Conservation (phyloP, 139 green algal species). For the Micromonas commoda region DNA sequence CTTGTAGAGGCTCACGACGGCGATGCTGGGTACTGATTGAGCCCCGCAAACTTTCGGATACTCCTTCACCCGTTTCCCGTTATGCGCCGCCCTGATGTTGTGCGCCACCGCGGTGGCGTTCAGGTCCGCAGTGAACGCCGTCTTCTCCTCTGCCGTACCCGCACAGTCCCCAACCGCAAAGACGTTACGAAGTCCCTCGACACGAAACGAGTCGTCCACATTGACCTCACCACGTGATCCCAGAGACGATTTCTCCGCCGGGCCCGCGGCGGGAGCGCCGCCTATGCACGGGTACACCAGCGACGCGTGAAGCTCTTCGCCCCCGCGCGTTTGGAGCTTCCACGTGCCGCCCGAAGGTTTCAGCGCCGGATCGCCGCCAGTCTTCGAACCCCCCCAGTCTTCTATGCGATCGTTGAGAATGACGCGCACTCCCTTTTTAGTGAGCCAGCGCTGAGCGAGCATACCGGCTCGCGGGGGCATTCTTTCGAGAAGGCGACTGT, state of each 20-base stretch:
- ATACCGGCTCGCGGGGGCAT: conserved; percentile 19
- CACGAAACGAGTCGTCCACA: neutral
- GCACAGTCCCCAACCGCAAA: conserved; percentile 7
- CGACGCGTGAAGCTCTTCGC: neutral
- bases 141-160: conserved; percentile 3
- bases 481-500: conserved; percentile 25
- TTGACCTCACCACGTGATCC: neutral
- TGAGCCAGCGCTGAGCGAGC: neutral
- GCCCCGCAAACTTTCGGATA: neutral
- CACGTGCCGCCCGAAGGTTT: neutral
- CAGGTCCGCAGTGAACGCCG: conserved; percentile 8
- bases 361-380: neutral
- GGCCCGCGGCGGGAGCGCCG: neutral
- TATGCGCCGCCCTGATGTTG: neutral
- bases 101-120: neutral
- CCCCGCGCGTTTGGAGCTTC: neutral
- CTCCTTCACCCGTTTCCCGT: neutral
- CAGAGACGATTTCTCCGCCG: neutral
- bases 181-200: neutral
- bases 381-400: neutral
- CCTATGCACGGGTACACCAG: conserved; percentile 17
- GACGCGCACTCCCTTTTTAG: conserved; percentile 1
- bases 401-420: neutral
- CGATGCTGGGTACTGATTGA: neutral
- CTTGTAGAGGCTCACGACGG: conserved; percentile 20